Percentiles rank a stretch among this genome's conserved stretches.
These are phyloP conservation scores for Verticillium nubilum DNA, from an alignment of 2,329 filamentous ascomycete species.

Conservation along the genomic window DNA sequence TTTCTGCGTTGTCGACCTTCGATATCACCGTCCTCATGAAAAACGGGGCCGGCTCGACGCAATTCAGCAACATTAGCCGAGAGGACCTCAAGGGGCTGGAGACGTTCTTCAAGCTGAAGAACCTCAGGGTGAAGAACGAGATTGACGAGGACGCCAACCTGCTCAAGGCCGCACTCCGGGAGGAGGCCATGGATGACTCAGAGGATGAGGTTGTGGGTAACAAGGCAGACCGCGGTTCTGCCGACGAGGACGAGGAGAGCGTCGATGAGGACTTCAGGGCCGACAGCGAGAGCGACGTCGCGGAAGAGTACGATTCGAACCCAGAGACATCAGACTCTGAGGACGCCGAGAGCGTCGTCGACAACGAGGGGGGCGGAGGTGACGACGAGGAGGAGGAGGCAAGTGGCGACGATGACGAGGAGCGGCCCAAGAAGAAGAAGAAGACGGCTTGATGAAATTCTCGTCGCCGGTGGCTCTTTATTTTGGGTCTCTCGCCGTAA, in stretches of 20 bases:
- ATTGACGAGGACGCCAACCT: slow-evolving; percentile 87
- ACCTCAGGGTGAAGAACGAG: slow-evolving; percentile 94
- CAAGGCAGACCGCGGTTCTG: slow-evolving; percentile 76
- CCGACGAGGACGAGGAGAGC: slow-evolving; percentile 93
- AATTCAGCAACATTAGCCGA: slow-evolving; percentile 98
- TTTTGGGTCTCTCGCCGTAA: neutral
- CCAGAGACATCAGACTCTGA: slow-evolving; percentile 79
- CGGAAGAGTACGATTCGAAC: slow-evolving; percentile 89
- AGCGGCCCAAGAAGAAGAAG: slow-evolving; percentile 46
- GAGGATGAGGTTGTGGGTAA: slow-evolving; percentile 67
- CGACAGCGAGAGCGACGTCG: slow-evolving; percentile 89
- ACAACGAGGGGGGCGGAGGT: slow-evolving; percentile 43
- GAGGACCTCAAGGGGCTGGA: slow-evolving; percentile 97
- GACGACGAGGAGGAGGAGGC: slow-evolving; percentile 39
- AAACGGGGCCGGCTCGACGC: slow-evolving; percentile 77
- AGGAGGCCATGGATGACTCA: slow-evolving; percentile 80
- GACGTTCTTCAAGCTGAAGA: slow-evolving; percentile 94
- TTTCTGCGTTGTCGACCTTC: slow-evolving; percentile 91
- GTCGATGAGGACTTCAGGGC: slow-evolving; percentile 94
- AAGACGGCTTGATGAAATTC: slow-evolving; percentile 23
- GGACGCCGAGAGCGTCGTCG: slow-evolving; percentile 58
- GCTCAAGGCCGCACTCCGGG: slow-evolving; percentile 75
- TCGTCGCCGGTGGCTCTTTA: neutral
- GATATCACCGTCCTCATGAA: slow-evolving; percentile 94
- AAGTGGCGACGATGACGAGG: slow-evolving; percentile 35